Conservation (phyloP, 306 rosid genomes). For the Vigna reflexopilosa region DNA sequence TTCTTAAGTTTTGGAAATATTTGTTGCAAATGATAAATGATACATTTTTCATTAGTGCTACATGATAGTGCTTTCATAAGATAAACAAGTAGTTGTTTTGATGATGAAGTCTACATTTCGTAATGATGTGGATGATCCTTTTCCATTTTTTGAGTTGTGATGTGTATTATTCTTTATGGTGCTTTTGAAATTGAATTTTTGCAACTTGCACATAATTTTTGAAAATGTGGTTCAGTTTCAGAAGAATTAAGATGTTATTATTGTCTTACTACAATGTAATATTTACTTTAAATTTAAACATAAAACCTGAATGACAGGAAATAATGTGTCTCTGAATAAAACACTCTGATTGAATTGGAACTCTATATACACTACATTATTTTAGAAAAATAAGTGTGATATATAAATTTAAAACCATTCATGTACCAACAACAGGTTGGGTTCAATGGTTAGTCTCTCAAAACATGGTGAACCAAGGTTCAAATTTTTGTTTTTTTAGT, state of each 20-base stretch:
- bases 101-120: neutral
- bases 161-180: conserved; percentile 26
- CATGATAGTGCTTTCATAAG: neutral
- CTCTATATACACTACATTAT: neutral
- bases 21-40: conserved; percentile 16
- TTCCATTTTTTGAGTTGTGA: conserved; percentile 23
- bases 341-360: neutral
- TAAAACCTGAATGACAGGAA: neutral
- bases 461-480: neutral
- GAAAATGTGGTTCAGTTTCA: conserved; percentile 16
- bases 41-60: conserved; percentile 5
- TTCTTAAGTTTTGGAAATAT: conserved; percentile 29
- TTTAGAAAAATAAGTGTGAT: neutral
- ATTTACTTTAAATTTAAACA: neutral
- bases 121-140: conserved; percentile 16
- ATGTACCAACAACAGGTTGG: neutral
- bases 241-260: conserved; percentile 21
- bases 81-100: conserved; percentile 4
- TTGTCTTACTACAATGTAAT: neutral
- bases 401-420: conserved; percentile 17
- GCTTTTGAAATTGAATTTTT: neutral
- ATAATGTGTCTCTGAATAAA: neutral
- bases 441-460: neutral
- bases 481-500: too few relatives aligned
- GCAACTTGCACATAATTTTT: neutral